A percentile compares a stretch with the other conserved stretches of the same genome.
phyloP scores from a whole-genome alignment of 306 rosid species.

The Pyrus betulifolia region DNA sequence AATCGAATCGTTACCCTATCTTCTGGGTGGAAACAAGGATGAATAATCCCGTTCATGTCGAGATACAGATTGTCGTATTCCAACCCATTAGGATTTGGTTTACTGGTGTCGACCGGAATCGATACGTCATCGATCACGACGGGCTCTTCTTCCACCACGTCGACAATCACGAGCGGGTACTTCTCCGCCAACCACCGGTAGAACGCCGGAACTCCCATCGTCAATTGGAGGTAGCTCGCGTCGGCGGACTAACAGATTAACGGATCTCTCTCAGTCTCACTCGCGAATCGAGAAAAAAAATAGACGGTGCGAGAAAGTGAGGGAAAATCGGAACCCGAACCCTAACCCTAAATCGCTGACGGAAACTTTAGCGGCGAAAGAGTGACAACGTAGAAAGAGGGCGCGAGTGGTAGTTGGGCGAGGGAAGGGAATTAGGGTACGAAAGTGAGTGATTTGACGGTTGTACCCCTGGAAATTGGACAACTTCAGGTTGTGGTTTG shows the following conservation, averaged over 20 bases:
- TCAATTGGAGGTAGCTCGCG: constrained; percentile 9
- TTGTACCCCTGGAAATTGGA: not conserved
- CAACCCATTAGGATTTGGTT: constrained; percentile 70
- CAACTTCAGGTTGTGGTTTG: not conserved
- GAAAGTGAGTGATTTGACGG: not conserved
- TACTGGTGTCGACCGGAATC: constrained; percentile 84
- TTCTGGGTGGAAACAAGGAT: constrained; percentile 97
- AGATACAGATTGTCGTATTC: constrained; percentile 93
- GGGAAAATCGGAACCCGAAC: not conserved
- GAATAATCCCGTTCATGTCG: constrained; percentile 94
- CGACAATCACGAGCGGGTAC: constrained; percentile 73
- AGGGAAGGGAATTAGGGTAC: constrained; percentile 14
- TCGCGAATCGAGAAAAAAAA: not conserved
- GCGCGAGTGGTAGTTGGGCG: not conserved
- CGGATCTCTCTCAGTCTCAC: constrained; percentile 5
- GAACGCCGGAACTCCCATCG: constrained; percentile 99
- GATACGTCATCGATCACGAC: constrained; percentile 64
- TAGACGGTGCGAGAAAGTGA: not conserved
- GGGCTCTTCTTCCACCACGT: constrained; percentile 78
- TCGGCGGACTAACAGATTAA: not conserved
- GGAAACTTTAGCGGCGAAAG: not conserved
- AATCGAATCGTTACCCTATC: constrained; percentile 54
- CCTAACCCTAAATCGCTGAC: not conserved
- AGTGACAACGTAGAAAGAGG: not conserved
- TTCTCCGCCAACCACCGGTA: constrained; percentile 96